Evolutionary conservation across 116 monocot species (phyloP).

Genomic region (Trichopus zeylanicus): DNA sequence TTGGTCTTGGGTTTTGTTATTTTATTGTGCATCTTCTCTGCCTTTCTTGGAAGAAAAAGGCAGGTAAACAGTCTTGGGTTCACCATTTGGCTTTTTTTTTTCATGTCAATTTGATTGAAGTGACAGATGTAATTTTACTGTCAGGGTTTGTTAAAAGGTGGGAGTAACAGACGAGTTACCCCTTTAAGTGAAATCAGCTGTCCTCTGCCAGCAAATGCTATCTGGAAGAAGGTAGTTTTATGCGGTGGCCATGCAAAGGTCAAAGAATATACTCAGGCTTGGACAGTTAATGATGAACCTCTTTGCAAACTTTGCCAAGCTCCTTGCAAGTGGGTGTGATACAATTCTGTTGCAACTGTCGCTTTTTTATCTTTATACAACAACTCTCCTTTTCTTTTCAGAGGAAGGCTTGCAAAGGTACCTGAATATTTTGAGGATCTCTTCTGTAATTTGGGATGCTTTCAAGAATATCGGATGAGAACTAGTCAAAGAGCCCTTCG

Average conservation of each 20-base stretch:
- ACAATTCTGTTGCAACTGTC: neutral
- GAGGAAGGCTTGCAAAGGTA: conserved; percentile 61
- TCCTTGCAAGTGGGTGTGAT: conserved; percentile 57
- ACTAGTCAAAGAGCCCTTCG: conserved; percentile 75
- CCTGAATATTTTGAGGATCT: conserved; percentile 98
- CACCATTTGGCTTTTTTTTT: neutral
- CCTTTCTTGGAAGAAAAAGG: neutral
- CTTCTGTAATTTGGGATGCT: conserved; percentile 80
- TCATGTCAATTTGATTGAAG: neutral
- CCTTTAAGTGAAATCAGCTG: conserved; percentile 55
- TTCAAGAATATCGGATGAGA: conserved; percentile 69
- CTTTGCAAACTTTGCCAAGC: conserved; percentile 93
- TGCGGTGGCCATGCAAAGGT: conserved; percentile 38
- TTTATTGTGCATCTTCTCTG: neutral
- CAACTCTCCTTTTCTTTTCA: conserved; percentile 15
- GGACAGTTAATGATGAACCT: conserved; percentile 53
- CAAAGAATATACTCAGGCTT: conserved; percentile 70
- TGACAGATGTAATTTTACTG: conserved; percentile 1
- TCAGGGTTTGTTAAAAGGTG: conserved; percentile 90
- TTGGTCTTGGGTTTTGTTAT: no score
- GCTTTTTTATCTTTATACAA: neutral
- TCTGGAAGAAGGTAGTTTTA: conserved; percentile 76
- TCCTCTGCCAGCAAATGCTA: conserved; percentile 65
- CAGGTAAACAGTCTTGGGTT: no score
- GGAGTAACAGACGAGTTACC: conserved; percentile 78